Conservation (phyloP, 768 basidiomycete genomes). For the Goffeauzyma gilvescens region DNA sequence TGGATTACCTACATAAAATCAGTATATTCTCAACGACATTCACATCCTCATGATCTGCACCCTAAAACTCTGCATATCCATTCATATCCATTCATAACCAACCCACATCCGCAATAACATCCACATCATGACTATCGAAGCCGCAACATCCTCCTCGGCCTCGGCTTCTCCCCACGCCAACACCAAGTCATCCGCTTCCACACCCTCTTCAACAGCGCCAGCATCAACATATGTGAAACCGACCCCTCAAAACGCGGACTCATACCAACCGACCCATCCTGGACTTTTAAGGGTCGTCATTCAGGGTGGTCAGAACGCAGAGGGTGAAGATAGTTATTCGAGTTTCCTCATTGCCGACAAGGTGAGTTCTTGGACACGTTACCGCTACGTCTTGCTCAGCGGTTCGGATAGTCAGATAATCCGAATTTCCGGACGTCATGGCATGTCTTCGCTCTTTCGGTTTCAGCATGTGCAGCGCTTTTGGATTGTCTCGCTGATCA, state of each 20-base stretch:
- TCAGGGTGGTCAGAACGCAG: conserved; percentile 5
- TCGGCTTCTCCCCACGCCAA: too few relatives aligned
- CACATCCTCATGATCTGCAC: too few relatives aligned
- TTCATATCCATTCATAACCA: too few relatives aligned
- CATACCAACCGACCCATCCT: conserved; percentile 26
- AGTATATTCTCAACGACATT: too few relatives aligned
- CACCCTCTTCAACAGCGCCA: too few relatives aligned
- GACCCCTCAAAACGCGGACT: conserved; percentile 21
- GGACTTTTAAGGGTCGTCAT: conserved; percentile 23
- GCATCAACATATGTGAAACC: conserved; percentile 28
- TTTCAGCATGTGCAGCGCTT: background rate
- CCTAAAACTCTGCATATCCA: too few relatives aligned
- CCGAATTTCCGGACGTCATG: background rate
- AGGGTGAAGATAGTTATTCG: conserved; percentile 18
- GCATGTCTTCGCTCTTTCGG: background rate
- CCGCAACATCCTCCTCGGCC: too few relatives aligned
- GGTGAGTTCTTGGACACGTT: conserved; percentile 12
- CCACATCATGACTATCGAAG: too few relatives aligned
- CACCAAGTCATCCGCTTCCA: too few relatives aligned
- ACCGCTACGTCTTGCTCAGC: background rate
- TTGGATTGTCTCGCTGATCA: too few relatives aligned
- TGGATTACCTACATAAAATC: too few relatives aligned
- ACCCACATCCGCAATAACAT: too few relatives aligned
- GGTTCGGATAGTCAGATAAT: conserved; percentile 5
- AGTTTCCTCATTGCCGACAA: conserved; percentile 23